Base-by-base conservation (phyloP, 2,329 filamentous ascomycete species). In the Neopestalotiopsis rosae region DNA sequence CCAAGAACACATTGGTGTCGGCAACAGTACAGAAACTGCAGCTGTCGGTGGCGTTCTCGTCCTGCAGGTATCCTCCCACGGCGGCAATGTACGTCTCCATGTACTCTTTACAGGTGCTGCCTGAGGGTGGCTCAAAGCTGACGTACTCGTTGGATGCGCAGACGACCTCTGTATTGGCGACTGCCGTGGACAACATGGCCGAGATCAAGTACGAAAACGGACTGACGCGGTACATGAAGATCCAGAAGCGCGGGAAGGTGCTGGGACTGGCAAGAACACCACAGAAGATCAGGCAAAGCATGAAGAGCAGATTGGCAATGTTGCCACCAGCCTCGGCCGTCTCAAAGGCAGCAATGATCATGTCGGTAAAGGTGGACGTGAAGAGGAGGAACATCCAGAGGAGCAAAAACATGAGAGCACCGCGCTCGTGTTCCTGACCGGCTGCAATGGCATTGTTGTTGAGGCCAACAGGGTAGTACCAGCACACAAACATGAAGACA, bases 401-500 rank as follows among this genome's bases (percentile, higher is more conserved):
- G 74, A 93, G 89, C 34, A 96, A 83, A 83, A 94, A 94, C 87
- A 95, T 92, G 34, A 95, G 87, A 1, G 83, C 90, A 10, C 92
- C 92, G 38, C 93, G 92, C 74, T 93, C 88, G 13, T 85, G 77
- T 2, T 91, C 86, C 71, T 89, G 82, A 69, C 86, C 85, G 4
- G 88, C 88, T 1, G 84, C 83, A 7, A 84, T 80, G 2, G 92
- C 91, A 76, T 94, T 94, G 70, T 82, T 80, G 79, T 94, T 89
- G 17, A 95, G 86, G 1, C 92, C 92, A 69, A 95, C 89, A 1
- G 93, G 92, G 78, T 94, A 97, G 84, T 97, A 97, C 88, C 92
- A 95, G 79, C 86, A 90, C 75, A 93, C 85, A 83, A 86, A 96
- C 81, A 94, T 90, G 72, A 95, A 81, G n/a, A 91, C 84, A 4